phyloP scores from a whole-genome alignment of 2,329 filamentous ascomycete genomes.

The Monosporascus sp. region DNA sequence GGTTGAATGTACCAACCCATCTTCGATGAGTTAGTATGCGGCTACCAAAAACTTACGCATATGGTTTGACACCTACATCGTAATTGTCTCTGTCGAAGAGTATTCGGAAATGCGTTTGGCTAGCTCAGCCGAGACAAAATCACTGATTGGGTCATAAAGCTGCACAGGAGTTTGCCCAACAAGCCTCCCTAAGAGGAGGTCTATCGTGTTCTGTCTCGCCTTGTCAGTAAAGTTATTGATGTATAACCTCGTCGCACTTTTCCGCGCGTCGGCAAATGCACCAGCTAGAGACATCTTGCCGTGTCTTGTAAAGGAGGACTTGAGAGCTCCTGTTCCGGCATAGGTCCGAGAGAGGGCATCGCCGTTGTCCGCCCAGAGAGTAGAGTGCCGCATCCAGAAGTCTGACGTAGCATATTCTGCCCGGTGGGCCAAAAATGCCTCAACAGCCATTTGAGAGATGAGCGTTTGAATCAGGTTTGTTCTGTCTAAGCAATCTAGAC shows the following conservation, averaged over 20 bases:
- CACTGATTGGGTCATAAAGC: constrained; percentile 90
- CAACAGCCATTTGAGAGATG: constrained; percentile 87
- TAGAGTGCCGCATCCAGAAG: constrained; percentile 89
- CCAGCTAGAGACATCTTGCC: constrained; percentile 96
- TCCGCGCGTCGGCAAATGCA: constrained; percentile 88
- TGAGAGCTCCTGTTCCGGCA: constrained; percentile 90
- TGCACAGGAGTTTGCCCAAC: constrained; percentile 80
- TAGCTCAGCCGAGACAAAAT: constrained; percentile 77
- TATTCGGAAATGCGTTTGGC: constrained; percentile 64
- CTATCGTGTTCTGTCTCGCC: constrained; percentile 86
- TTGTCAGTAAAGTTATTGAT: constrained; percentile 98
- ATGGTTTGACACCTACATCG: constrained; percentile 51
- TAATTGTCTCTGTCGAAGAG: constrained; percentile 67
- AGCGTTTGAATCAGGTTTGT: constrained; percentile 96
- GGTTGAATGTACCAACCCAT: constrained; percentile 82
- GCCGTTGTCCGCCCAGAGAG: constrained; percentile 94
- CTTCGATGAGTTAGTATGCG: constrained; percentile 26
- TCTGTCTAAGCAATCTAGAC: constrained; percentile 89
- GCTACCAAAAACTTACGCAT: background rate
- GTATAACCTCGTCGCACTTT: constrained; percentile 89
- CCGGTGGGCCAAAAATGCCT: constrained; percentile 73
- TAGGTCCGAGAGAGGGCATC: constrained; percentile 94
- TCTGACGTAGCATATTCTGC: constrained; percentile 66
- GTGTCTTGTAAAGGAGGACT: constrained; percentile 88
- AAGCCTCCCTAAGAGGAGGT: constrained; percentile 80